These are phyloP conservation scores for Oenanthe sinensis DNA, from an alignment of 129 eudicot genomes.

Conservation along the genomic window DNA sequence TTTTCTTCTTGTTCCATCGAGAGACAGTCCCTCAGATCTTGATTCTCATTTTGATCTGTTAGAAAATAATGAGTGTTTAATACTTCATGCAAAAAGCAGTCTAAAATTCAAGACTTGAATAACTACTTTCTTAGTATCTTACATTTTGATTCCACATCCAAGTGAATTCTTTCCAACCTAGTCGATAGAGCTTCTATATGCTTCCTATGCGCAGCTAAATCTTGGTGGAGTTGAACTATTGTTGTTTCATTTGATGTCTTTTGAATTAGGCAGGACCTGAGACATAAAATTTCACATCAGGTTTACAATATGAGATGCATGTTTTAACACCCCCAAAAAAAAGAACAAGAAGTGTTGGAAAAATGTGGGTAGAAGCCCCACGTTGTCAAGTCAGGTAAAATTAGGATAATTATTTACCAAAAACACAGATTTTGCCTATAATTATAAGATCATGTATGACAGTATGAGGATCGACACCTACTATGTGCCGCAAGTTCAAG, in stretches of 20 bases:
- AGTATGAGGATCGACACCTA: no score
- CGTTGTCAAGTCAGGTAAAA: no score
- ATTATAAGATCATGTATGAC: no score
- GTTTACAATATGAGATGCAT: not conserved
- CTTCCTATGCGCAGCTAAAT: slow-evolving; percentile 39
- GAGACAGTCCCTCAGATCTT: slow-evolving; percentile 60
- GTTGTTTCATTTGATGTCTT: slow-evolving; percentile 41
- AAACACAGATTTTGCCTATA: no score
- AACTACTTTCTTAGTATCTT: slow-evolving; percentile 11
- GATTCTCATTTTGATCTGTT: slow-evolving; percentile 52
- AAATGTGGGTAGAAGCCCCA: no score
- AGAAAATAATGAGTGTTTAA: slow-evolving; percentile 10
- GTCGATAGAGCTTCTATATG: slow-evolving; percentile 46
- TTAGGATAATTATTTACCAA: no score
- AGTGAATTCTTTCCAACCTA: slow-evolving; percentile 39
- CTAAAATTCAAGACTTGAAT: not conserved
- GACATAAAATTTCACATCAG: not conserved
- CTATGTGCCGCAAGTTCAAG: no score
- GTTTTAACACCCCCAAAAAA: not conserved
- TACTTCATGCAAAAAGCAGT: not conserved
- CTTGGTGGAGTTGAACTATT: slow-evolving; percentile 51
- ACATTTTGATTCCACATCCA: slow-evolving; percentile 44
- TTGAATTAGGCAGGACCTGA: slow-evolving; percentile 34
- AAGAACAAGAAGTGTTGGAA: no score
- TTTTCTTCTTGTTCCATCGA: slow-evolving; percentile 67